Percentiles rank a stretch among this genome's conserved stretches.
phyloP scores from a whole-genome alignment of 768 basidiomycete genomes.

The Candolleomyces aberdarensis region DNA sequence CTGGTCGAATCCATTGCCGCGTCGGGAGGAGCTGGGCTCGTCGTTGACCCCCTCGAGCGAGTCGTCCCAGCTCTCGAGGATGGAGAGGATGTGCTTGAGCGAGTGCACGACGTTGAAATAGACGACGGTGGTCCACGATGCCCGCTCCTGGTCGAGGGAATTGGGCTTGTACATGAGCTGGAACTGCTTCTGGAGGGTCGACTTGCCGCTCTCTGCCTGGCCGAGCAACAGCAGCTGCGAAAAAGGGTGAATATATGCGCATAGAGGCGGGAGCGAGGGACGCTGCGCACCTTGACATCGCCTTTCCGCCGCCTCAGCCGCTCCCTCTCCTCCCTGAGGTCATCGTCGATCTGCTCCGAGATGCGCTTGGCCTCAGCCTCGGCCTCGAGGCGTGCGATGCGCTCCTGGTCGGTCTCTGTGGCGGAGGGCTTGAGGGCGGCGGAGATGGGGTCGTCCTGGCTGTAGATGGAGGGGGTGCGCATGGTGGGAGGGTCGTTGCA shows the following conservation, averaged over 20 bases:
- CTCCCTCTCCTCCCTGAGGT: conserved; percentile 68
- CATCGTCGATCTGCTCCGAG: conserved; percentile 81
- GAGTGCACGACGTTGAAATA: conserved; percentile 76
- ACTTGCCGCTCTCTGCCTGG: conserved; percentile 78
- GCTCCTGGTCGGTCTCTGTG: conserved; percentile 65
- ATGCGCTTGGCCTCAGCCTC: conserved; percentile 75
- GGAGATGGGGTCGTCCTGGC: conserved; percentile 74
- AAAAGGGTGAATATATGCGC: conserved; percentile 35
- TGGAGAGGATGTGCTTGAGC: conserved; percentile 64
- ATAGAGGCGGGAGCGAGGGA: conserved; percentile 4
- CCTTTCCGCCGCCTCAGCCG: conserved; percentile 59
- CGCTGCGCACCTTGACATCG: conserved; percentile 60
- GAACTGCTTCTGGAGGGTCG: conserved; percentile 75
- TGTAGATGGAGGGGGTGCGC: conserved; percentile 71
- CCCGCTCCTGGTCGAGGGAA: conserved; percentile 64
- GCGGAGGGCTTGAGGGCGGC: conserved; percentile 62
- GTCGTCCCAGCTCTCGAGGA: conserved; percentile 62
- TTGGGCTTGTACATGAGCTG: conserved; percentile 79
- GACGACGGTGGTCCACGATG: conserved; percentile 71
- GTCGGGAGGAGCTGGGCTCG: conserved; percentile 23
- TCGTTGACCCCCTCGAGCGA: conserved; percentile 47
- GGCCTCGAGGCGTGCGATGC: conserved; percentile 51
- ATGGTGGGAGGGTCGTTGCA: conserved; percentile 32
- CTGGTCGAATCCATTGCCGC: conserved; percentile 31
- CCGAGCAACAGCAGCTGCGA: conserved; percentile 67